A percentile compares a stretch with the other conserved stretches of the same genome.
phyloP scores from a whole-genome alignment of 192 early-diverging fungal species.

The Coemansia reversa region DNA sequence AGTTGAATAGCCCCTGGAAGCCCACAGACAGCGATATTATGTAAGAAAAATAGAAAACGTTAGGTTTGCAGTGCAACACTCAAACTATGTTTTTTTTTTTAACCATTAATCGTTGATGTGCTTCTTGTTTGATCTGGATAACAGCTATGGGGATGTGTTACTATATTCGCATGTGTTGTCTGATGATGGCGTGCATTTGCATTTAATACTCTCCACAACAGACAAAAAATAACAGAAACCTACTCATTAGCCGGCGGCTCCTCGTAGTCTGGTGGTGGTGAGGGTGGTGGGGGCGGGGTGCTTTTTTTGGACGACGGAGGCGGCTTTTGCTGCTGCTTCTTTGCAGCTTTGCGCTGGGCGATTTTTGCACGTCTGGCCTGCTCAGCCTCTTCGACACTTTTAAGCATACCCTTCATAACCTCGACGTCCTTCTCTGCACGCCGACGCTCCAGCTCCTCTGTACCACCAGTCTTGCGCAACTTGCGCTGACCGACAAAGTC shows the following conservation, averaged over 20 bases:
- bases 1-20: neutral
- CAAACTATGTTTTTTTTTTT: no score
- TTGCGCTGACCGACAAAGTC: conserved; percentile 65
- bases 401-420: conserved; percentile 57
- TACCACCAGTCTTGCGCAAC: conserved; percentile 75
- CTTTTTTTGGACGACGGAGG: neutral
- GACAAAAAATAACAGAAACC: neutral
- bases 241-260: neutral
- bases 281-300: neutral
- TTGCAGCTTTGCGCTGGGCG: conserved; percentile 42
- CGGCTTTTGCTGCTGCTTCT: conserved; percentile 18
- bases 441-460: conserved; percentile 67
- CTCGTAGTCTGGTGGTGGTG: neutral
- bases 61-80: no score
- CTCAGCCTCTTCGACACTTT: conserved; percentile 50
- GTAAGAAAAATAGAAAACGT: no score
- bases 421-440: conserved; percentile 68
- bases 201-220: neutral
- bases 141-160: no score
- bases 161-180: no score
- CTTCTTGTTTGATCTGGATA: no score
- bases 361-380: conserved; percentile 42
- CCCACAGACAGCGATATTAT: no score
- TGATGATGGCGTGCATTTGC: no score
- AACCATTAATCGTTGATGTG: no score